These are phyloP conservation scores for Lasiodiplodia gonubiensis DNA, from an alignment of 2,329 filamentous ascomycete genomes.

Conservation along the genomic window DNA sequence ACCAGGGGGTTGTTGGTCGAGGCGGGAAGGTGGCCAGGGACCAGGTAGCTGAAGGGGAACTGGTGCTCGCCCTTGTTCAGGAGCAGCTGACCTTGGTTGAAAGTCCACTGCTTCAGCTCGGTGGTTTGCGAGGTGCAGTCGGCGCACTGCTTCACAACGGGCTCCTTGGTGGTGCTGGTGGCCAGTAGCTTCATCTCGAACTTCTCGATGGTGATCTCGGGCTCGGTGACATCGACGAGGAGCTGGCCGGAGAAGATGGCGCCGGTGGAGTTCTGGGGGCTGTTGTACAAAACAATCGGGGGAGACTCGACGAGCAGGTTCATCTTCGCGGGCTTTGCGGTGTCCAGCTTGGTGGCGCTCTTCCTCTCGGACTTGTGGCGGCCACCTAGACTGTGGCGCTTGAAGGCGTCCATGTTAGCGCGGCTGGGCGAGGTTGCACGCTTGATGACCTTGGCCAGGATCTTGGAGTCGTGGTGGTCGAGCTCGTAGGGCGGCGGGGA, in stretches of 20 bases:
- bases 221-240: conserved; percentile 72
- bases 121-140: conserved; percentile 75
- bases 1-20: conserved; percentile 76
- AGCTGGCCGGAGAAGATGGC: conserved; percentile 86
- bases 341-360: conserved; percentile 42
- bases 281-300: conserved; percentile 82
- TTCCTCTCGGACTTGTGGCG: conserved; percentile 42
- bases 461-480: conserved; percentile 18
- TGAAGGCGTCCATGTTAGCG: conserved; percentile 45
- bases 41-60: conserved; percentile 87
- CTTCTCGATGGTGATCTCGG: conserved; percentile 68
- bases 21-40: conserved; percentile 85
- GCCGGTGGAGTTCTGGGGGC: conserved; percentile 75
- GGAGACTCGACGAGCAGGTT: conserved; percentile 79
- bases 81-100: conserved; percentile 61
- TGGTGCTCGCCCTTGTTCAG: conserved; percentile 67
- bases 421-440: conserved; percentile 26
- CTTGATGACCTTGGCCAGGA: conserved; percentile 28
- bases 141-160: conserved; percentile 77
- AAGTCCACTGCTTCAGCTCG: conserved; percentile 79
- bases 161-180: conserved; percentile 77
- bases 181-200: conserved; percentile 76
- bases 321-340: conserved; percentile 57
- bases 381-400: conserved; percentile 41
- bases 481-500: conserved; percentile 27